Base-by-base conservation (phyloP, 2,329 filamentous ascomycete species). In the Ophiostoma perfectum region DNA sequence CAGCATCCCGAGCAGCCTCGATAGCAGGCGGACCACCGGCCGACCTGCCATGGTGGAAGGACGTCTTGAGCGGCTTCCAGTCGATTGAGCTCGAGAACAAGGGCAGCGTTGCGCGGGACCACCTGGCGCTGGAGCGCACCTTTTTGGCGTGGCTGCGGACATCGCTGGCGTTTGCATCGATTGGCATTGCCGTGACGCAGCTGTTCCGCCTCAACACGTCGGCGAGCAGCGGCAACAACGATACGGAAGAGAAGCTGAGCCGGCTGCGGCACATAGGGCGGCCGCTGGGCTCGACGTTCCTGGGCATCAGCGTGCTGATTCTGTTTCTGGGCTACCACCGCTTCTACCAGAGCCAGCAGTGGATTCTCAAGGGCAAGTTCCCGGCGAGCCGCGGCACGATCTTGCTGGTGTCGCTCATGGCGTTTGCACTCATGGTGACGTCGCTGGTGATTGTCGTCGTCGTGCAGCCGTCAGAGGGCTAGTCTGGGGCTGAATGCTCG, bases 61-160 rank as follows among this genome's bases (percentile, higher is more conserved):
- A 75, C 44, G 76, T 85, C 52, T 72, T 82, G 38, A 78, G 76
- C 7, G 78, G 81, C 69, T 82, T 88, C 66, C 82, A 80, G 73
- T 86, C 85, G 5, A 83, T 95, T 66, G 91, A 94, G 80, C 78
- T 95, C 70, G 91, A 95, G 77, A 95, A 95, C 75, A 94, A 92
- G 78, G 91, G 91, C 52, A 92, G 89, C 75, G 91, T 94, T 52
- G 91, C 91, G 11, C 82, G 91, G 74, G 91, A 95, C 77, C 91
- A 95, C 79, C 80, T 95, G 68, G 91, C 91, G 36, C 79, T 95
- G 65, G 91, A 95, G 78, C 85, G 91, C 27, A 95, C 91, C 0
- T 95, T 94, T 77, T 85, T 95, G 44, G 91, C 91, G 67, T 95
- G 91, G 91, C 83, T 95, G 60, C 86, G 91, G 66, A 95, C 91